Percentiles rank a stretch among this genome's conserved stretches.
These are phyloP conservation scores for Thymus mandschuricus DNA, from an alignment of 257 asterid genomes.

Conservation along the genomic window DNA sequence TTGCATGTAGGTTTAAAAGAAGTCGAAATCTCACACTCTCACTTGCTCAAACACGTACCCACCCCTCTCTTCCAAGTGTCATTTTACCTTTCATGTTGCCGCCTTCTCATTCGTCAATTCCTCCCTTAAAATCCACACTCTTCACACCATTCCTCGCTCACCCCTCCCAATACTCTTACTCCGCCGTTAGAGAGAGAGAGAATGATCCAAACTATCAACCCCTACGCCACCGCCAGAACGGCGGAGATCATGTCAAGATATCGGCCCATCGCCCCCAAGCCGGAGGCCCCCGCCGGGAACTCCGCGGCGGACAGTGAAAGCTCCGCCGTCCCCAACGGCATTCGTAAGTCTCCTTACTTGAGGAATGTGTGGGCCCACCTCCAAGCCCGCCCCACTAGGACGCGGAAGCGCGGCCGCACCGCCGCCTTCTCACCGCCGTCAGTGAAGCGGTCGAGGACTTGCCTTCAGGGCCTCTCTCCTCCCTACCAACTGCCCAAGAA, in stretches of 20 bases:
- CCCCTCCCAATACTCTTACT: neutral
- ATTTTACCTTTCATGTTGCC: slow-evolving; percentile 61
- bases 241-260: slow-evolving; percentile 93
- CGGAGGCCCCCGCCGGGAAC: slow-evolving; percentile 45
- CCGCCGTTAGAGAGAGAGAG: neutral
- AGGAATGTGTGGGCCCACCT: slow-evolving; percentile 77
- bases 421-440: slow-evolving; percentile 66
- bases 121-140: slow-evolving; percentile 33
- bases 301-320: slow-evolving; percentile 26
- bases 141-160: slow-evolving; percentile 16
- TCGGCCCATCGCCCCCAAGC: slow-evolving; percentile 94
- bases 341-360: slow-evolving; percentile 65
- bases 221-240: slow-evolving; percentile 63
- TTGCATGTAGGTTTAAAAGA: slow-evolving; percentile 58
- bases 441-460: slow-evolving; percentile 47
- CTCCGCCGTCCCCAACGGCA: slow-evolving; percentile 51
- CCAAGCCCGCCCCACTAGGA: slow-evolving; percentile 87
- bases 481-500: slow-evolving; percentile 30
- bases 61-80: slow-evolving; percentile 80
- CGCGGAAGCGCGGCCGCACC: slow-evolving; percentile 76
- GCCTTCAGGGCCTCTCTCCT: slow-evolving; percentile 47
- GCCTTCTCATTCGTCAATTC: slow-evolving; percentile 49
- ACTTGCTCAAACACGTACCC: slow-evolving; percentile 81
- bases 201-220: slow-evolving; percentile 72
- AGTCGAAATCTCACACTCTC: slow-evolving; percentile 47